Percentiles rank a stretch among this genome's conserved stretches.
These are phyloP conservation scores for Trypanosoma cruzi DNA, from an alignment of 208 protist genomes.

Conservation along the genomic window DNA sequence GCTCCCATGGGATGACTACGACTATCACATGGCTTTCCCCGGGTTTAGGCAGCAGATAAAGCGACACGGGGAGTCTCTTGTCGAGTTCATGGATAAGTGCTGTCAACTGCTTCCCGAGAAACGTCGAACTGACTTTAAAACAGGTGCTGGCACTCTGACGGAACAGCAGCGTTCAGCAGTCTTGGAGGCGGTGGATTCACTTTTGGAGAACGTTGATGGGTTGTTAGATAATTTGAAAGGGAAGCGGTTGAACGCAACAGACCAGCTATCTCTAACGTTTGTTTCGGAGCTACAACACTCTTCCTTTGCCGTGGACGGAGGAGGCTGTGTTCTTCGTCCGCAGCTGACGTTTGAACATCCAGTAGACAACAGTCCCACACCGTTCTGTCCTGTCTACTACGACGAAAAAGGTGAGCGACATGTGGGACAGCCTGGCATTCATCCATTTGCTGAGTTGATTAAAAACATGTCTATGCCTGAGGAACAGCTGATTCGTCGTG, in stretches of 20 bases:
- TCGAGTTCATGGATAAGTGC: conserved; percentile 73
- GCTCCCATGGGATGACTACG: conserved; percentile 73
- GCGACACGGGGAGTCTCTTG: conserved; percentile 51
- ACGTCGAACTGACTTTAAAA: conserved; percentile 45
- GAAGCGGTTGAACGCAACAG: conserved; percentile 52
- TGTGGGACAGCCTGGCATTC: conserved; percentile 54
- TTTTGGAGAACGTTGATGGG: conserved; percentile 84
- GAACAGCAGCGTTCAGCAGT: conserved; percentile 61
- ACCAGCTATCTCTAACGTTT: conserved; percentile 83
- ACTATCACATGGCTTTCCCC: conserved; percentile 85
- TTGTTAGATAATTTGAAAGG: conserved; percentile 81
- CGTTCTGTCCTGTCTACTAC: conserved; percentile 68
- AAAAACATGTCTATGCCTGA: conserved; percentile 40
- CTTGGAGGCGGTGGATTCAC: conserved; percentile 87
- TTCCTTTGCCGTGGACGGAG: conserved; percentile 1
- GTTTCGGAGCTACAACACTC: conserved; percentile 53
- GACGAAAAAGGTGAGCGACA: conserved; percentile 56
- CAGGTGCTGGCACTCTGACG: conserved; percentile 29
- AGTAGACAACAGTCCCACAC: conserved; percentile 68
- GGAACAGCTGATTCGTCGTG: conserved; percentile 50
- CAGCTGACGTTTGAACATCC: conserved; percentile 80
- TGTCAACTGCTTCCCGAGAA: conserved; percentile 66
- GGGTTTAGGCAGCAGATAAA: conserved; percentile 70
- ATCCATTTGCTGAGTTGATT: conserved; percentile 81
- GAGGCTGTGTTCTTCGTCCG: conserved; percentile 51